Percentiles rank a stretch among this genome's conserved stretches.
Evolutionary conservation across 805 yeast species (phyloP).

Genomic region (Pichia deserticola): DNA sequence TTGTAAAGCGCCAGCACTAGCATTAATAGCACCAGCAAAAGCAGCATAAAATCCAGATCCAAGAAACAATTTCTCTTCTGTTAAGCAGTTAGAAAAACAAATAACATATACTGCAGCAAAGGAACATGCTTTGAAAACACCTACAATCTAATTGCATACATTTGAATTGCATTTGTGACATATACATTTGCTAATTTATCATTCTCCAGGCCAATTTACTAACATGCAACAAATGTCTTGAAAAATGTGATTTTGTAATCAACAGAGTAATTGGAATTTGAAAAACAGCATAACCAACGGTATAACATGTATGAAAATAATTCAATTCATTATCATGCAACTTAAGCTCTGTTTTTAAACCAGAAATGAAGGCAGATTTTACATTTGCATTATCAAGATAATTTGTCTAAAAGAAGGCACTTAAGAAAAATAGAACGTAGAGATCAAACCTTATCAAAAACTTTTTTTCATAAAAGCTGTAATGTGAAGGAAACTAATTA

Average conservation of each 20-base stretch:
- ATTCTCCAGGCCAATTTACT: conserved; percentile 43
- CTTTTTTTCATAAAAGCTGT: conserved; percentile 13
- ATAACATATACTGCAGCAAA: conserved; percentile 54
- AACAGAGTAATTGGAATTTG: conserved; percentile 53
- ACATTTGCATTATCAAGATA: conserved; percentile 53
- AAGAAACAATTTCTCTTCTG: conserved; percentile 12
- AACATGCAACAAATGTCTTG: conserved; percentile 39
- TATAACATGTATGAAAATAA: conserved; percentile 21
- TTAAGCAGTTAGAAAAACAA: conserved; percentile 11
- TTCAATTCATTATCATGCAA: conserved; percentile 19
- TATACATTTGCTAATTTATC: conserved; percentile 31
- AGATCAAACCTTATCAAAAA: conserved; percentile 13
- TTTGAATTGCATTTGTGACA: conserved; percentile 37
- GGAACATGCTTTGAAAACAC: conserved; percentile 52
- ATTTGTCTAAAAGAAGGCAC: conserved; percentile 41
- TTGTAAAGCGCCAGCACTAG: conserved; percentile 57
- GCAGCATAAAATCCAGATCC: conserved; percentile 18
- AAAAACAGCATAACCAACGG: conserved; percentile 49
- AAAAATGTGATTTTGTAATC: conserved; percentile 41
- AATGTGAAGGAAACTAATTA: conserved; percentile 14
- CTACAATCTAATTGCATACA: conserved; percentile 53
- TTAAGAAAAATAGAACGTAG: conserved; percentile 15
- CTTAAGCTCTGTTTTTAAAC: conserved; percentile 46
- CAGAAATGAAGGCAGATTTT: conserved; percentile 57
- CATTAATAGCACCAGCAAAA: conserved; percentile 31